Evolutionary conservation across 139 green algal genomes (phyloP).

Genomic region (Auxenochlorella pyrenoidosa): DNA sequence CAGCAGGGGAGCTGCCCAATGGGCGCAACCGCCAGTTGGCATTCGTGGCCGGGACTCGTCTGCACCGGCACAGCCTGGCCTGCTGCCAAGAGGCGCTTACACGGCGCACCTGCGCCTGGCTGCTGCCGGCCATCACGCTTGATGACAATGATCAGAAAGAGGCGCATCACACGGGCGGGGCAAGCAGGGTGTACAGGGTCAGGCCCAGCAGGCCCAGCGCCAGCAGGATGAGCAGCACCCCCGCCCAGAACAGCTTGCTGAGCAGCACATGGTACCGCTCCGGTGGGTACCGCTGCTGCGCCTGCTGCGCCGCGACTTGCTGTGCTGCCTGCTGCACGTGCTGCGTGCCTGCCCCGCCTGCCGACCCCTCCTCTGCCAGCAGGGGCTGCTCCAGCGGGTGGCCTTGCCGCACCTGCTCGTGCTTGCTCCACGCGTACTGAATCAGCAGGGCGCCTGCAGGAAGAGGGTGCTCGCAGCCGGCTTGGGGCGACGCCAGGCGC

Average conservation of each 20-base stretch:
- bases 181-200: slow-evolving; percentile 12
- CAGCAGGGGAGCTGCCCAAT: no score
- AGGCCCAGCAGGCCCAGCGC: slow-evolving; percentile 21
- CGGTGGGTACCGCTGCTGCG: no score
- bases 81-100: neutral
- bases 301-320: neutral
- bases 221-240: neutral
- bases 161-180: neutral
- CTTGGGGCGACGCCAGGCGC: neutral
- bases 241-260: slow-evolving; percentile 42
- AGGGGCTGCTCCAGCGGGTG: neutral
- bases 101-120: no score
- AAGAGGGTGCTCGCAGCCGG: neutral
- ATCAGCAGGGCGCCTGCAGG: neutral
- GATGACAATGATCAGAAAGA: no score
- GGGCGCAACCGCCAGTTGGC: no score
- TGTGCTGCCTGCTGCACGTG: neutral
- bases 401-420: neutral
- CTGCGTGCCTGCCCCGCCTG: neutral
- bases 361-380: neutral
- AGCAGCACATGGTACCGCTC: slow-evolving; percentile 11
- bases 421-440: slow-evolving; percentile 44
- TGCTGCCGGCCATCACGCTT: no score
- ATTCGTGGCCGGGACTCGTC: no score
- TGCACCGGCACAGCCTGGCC: neutral